Percentiles rank a stretch among this genome's conserved stretches.
Conservation (phyloP, 768 basidiomycete genomes). For the Aureoboletus auriporus region DNA sequence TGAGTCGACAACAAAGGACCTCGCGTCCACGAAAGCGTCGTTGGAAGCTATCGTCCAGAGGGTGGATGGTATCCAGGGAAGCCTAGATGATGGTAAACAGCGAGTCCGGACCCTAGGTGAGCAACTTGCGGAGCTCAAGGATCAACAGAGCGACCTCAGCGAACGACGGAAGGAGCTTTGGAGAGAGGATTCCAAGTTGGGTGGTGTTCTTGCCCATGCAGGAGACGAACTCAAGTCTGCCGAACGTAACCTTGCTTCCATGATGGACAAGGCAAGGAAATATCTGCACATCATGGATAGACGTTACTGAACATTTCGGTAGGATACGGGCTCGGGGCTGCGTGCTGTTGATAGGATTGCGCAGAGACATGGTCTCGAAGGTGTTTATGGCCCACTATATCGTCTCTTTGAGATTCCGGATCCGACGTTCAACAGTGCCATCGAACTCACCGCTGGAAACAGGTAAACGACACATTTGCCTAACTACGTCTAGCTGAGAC, state of each 20-base stretch:
- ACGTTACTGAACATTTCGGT: neutral
- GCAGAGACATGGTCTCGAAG: conserved; percentile 65
- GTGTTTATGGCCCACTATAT: conserved; percentile 93
- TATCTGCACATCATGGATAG: neutral
- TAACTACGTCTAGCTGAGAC: conserved; percentile 4
- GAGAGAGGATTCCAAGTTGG: conserved; percentile 90
- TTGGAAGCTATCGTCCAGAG: conserved; percentile 56
- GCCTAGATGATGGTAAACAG: conserved; percentile 61
- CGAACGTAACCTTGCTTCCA: conserved; percentile 74
- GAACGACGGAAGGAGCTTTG: conserved; percentile 91
- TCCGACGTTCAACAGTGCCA: conserved; percentile 82
- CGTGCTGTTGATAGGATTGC: conserved; percentile 83
- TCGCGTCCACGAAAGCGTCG: conserved; percentile 43
- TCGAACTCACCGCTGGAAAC: conserved; percentile 94
- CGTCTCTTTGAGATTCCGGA: conserved; percentile 90
- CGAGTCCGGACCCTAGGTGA: conserved; percentile 57
- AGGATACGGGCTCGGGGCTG: conserved; percentile 92
- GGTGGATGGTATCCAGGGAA: conserved; percentile 51
- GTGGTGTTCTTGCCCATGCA: conserved; percentile 71
- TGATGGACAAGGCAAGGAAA: conserved; percentile 87
- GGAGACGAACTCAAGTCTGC: conserved; percentile 76
- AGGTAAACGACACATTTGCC: conserved; percentile 47
- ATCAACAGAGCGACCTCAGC: conserved; percentile 60
- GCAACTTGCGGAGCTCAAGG: conserved; percentile 56
- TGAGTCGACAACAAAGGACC: conserved; percentile 47